phyloP scores from a whole-genome alignment of 305 asterid genomes.

The Rubia tinctorum region DNA sequence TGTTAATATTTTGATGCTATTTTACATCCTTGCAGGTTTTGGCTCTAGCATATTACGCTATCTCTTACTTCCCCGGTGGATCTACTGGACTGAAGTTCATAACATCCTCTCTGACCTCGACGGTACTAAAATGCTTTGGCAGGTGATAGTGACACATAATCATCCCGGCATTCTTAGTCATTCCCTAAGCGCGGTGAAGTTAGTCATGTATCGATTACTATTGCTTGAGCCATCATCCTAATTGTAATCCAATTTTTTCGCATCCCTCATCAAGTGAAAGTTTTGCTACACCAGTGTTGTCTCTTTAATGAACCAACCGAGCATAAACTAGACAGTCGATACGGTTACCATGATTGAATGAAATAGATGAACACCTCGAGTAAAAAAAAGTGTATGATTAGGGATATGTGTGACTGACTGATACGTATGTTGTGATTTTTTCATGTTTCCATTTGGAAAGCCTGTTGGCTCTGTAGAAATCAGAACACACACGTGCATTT shows the following conservation, averaged over 20 bases:
- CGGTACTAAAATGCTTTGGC: slow-evolving; percentile 69
- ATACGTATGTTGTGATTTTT: neutral
- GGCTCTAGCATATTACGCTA: slow-evolving; percentile 77
- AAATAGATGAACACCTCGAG: no score
- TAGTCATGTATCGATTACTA: neutral
- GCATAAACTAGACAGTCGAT: no score
- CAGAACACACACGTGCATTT: neutral
- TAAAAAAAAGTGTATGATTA: no score
- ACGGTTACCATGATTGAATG: no score
- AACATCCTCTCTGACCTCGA: slow-evolving; percentile 68
- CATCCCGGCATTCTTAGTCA: neutral
- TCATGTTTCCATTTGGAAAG: neutral
- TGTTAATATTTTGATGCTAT: neutral
- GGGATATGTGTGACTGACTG: neutral
- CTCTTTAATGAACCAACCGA: neutral
- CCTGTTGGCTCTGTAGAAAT: neutral
- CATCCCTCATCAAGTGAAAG: neutral
- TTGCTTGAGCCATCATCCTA: neutral
- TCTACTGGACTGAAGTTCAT: slow-evolving; percentile 85
- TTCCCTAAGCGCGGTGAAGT: neutral
- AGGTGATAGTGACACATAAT: slow-evolving; percentile 39
- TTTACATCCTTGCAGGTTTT: slow-evolving; percentile 50
- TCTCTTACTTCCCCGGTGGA: slow-evolving; percentile 97
- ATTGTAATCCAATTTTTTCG: neutral
- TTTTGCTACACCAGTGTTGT: neutral